Base-by-base conservation (phyloP, 306 rosid species). In the Prunus mira region DNA sequence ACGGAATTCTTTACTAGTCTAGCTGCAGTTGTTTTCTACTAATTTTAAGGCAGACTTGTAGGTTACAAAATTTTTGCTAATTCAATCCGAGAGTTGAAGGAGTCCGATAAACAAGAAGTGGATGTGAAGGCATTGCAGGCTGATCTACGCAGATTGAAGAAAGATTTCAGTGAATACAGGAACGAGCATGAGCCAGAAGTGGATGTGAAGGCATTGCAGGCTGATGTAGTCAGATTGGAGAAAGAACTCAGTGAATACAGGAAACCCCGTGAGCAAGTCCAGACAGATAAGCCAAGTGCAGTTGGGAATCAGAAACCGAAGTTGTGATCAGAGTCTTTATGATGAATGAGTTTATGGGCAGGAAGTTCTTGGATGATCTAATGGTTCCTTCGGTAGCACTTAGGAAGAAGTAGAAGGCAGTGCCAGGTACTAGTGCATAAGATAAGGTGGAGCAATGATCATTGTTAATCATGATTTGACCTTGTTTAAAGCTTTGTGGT, bases 311-410 rank as follows among this genome's bases (percentile, higher is more conserved):
- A 15, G 47, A 77, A 58, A 32, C 51, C 80, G 4, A 77, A 54
- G 69, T 58, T 20, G 75, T 77, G 69, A 60, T 77, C 34, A 30
- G 63, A 60, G 63, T 58, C 67, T 77, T 69, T 49, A 58, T 68
- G 62, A 77, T 77, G 75, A 30, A 58, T 52, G 70, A 69, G 7
- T 30, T 69, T 25, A 20, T 69, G 3, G 38, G 51, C 52, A 69
- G 41, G 41, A 43, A 77, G 47, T 47, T 68, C 19, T 47, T 50
- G 19, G 60, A 45, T 46, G 41, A 45, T 60, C 38, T 77, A 17
- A 3, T 68, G 1, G 13, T 30, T 47, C n/a, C 17, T 27, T 19
- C 1, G 3, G 65, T 34, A 22, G 22, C 22, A 20, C 75, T 61
- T 18, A 46, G 8, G 20, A 69, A 68, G 69, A 77, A 20, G 68